Base-by-base conservation (phyloP, 2,329 filamentous ascomycete species). In the Aspergillus hortae region DNA sequence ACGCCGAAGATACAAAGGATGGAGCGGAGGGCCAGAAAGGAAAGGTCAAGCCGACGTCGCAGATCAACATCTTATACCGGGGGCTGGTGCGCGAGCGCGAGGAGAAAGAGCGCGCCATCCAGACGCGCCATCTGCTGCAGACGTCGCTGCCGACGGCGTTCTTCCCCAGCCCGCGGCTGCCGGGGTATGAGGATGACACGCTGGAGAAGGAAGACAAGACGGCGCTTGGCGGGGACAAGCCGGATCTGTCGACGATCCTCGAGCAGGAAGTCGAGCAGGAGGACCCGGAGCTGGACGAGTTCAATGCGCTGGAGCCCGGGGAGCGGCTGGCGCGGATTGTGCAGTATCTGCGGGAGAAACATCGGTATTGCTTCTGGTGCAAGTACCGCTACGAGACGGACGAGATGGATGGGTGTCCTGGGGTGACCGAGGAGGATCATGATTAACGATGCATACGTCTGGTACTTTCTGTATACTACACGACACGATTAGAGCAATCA, bases 321-420 rank as follows among this genome's bases (percentile, higher is more conserved):
- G 87, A 95, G 61, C 82, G 84, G 58, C 72, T 97, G 56, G 73
- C 76, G 7, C 83, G 77, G 60, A 70, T 95, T 12, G 80, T 96
- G 9, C 68, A 74, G 15, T 85, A 89, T 70, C 70, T 99, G 49
- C 81, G 94, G 35, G 77, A 84, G 45, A 81, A 81, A 64, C 83
- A 90, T 64, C 73, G 79, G 42, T 99, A 99, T 68, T 99, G 94
- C 74, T 96, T 96, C 68, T 99, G 92, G 89, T 99, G 94, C 73
- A 97, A 96, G 69, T 88, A 81, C 70, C 77, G 77, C 48, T 99
- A 96, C 68, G 81, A 85, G 30, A 67, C 68, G 15, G 60, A 62
- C 0, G 85, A 90, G 64, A 86, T 96, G 87, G 90, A 94, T 11
- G 92, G 89, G 0, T 99, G 94, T 77, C 92, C 94, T 0, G 94